A percentile compares a stretch with the other conserved stretches of the same genome.
phyloP scores from a whole-genome alignment of 306 rosid genomes.

The Sesbania bispinosa region DNA sequence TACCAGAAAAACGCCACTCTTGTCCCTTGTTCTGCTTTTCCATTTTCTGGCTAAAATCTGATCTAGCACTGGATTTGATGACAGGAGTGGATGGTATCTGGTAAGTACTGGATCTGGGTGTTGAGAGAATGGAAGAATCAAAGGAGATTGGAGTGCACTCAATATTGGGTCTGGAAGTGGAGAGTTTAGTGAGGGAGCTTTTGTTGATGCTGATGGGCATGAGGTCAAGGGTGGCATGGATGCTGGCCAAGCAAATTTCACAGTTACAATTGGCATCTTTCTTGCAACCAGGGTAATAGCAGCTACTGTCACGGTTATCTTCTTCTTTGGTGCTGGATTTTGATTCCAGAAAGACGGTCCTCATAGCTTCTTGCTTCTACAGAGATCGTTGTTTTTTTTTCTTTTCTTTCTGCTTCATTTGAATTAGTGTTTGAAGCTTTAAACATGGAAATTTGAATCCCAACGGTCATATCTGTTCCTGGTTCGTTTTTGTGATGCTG shows the following conservation, averaged over 20 bases:
- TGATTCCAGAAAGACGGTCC: constrained; percentile 12
- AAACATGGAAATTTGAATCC: constrained; percentile 35
- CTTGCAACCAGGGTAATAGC: constrained; percentile 78
- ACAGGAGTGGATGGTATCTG: constrained; percentile 15
- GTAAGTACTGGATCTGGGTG: constrained; percentile 37
- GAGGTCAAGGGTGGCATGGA: constrained; percentile 87
- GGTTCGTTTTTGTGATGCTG: background rate
- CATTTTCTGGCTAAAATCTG: background rate
- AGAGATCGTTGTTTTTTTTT: no score
- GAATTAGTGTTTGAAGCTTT: background rate
- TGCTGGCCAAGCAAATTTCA: constrained; percentile 70
- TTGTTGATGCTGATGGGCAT: constrained; percentile 60
- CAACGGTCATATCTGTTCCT: constrained; percentile 51
- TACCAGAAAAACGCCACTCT: constrained; percentile 22
- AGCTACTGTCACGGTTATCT: constrained; percentile 51
- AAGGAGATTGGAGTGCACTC: constrained; percentile 59
- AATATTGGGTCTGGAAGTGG: constrained; percentile 40
- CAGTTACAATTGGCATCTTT: constrained; percentile 82
- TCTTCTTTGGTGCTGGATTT: constrained; percentile 47
- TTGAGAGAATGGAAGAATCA: constrained; percentile 47
- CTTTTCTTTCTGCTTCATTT: background rate
- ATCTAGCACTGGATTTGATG: constrained; percentile 35
- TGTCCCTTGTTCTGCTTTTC: background rate
- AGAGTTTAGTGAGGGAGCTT: constrained; percentile 58
- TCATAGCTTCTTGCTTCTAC: constrained; percentile 38